These are phyloP conservation scores for Suhomyces ambrosiae DNA, from an alignment of 1,139 yeast species.

Conservation along the genomic window DNA sequence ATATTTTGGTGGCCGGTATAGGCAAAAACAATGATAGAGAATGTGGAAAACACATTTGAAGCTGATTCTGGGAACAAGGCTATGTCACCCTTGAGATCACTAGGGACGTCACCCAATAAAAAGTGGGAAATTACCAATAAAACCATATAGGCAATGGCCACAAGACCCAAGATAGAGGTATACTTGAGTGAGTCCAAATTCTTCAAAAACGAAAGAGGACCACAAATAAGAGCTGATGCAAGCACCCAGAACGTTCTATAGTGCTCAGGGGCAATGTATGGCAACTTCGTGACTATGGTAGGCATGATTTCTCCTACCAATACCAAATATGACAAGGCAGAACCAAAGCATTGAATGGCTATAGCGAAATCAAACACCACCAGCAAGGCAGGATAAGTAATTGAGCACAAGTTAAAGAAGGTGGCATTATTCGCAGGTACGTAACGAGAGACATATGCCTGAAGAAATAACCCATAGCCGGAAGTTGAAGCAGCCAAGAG, in stretches of 20 bases:
- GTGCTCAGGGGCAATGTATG: constrained; percentile 19
- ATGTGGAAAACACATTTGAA: constrained; percentile 65
- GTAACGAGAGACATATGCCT: constrained; percentile 71
- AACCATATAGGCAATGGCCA: constrained; percentile 43
- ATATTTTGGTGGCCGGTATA: constrained; percentile 54
- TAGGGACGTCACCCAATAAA: constrained; percentile 45
- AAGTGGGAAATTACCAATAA: constrained; percentile 40
- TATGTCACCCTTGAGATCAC: constrained; percentile 54
- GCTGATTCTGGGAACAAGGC: constrained; percentile 58
- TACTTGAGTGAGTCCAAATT: constrained; percentile 49
- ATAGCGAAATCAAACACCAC: constrained; percentile 85
- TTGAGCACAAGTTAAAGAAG: constrained; percentile 79
- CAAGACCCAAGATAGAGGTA: constrained; percentile 45
- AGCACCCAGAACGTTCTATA: constrained; percentile 42
- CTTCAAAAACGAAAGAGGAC: constrained; percentile 46
- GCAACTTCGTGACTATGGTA: constrained; percentile 31
- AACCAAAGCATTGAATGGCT: constrained; percentile 73
- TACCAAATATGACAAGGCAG: constrained; percentile 49
- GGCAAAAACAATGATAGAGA: constrained; percentile 51
- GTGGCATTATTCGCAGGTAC: constrained; percentile 78
- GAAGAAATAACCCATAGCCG: constrained; percentile 76
- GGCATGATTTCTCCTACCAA: constrained; percentile 52
- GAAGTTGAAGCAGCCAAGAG: constrained; percentile 76
- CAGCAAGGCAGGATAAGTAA: constrained; percentile 83
- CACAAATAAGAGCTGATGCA: constrained; percentile 35